Evolutionary conservation across 129 eudicot species (phyloP).

Genomic region (Lactuca saligna): DNA sequence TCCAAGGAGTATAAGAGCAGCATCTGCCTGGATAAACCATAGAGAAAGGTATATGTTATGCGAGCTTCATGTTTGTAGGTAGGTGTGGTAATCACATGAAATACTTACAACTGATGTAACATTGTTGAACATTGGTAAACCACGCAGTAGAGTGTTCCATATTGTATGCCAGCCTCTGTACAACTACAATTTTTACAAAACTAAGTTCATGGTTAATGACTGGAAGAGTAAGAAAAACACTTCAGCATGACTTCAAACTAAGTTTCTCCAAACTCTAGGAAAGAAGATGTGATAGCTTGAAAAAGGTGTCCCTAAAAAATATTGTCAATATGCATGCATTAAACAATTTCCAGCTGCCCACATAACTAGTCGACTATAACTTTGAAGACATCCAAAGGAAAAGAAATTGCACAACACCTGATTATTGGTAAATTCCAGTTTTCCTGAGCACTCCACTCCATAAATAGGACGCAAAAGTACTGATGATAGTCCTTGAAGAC

Average conservation of each 20-base stretch:
- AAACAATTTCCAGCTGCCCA: background rate
- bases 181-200: slow-evolving; percentile 46
- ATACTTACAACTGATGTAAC: slow-evolving; percentile 63
- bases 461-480: slow-evolving; percentile 47
- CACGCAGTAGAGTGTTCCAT: slow-evolving; percentile 77
- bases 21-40: slow-evolving; percentile 70
- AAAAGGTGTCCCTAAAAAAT: no score
- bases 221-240: background rate
- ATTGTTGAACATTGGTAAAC: slow-evolving; percentile 74
- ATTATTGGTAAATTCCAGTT: slow-evolving; percentile 33
- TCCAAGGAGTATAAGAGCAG: slow-evolving; percentile 75
- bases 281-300: background rate
- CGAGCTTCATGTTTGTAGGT: background rate
- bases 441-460: slow-evolving; percentile 27
- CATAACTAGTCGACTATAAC: background rate
- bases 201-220: slow-evolving; percentile 10
- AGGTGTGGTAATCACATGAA: slow-evolving; percentile 9
- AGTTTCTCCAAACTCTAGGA: background rate
- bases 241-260: background rate
- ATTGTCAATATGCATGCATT: no score
- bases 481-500: slow-evolving; percentile 72
- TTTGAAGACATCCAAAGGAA: background rate
- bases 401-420: slow-evolving; percentile 44
- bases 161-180: slow-evolving; percentile 67
- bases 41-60: slow-evolving; percentile 10